A percentile compares a stretch with the other conserved stretches of the same genome.
phyloP scores from a whole-genome alignment of 2,329 filamentous ascomycete genomes.

The Claviceps purpurea region DNA sequence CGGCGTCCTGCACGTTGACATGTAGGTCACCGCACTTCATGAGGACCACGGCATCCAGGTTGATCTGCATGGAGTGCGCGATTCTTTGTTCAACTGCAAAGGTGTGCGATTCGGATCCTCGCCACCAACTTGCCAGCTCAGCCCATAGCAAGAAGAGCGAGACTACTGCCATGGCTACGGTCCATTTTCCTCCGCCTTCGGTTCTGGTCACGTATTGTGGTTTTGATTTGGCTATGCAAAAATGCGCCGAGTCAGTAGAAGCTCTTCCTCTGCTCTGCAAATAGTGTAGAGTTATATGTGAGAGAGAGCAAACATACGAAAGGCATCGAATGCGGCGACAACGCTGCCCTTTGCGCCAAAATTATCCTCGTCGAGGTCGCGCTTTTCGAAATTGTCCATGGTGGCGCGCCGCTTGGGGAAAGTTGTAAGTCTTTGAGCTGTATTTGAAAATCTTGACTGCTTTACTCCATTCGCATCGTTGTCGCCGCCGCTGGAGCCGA shows the following conservation, averaged over 20 bases:
- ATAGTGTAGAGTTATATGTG: neutral
- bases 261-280: too few relatives aligned
- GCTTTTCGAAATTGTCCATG: conserved; percentile 71
- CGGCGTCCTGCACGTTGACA: conserved; percentile 92
- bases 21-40: conserved; percentile 87
- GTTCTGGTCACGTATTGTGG: conserved; percentile 80
- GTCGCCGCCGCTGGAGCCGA: neutral
- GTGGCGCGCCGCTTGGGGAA: neutral
- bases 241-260: neutral
- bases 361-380: conserved; percentile 55
- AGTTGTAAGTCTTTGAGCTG: neutral
- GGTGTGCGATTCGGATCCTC: conserved; percentile 70
- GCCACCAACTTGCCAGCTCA: conserved; percentile 73
- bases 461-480: neutral
- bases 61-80: conserved; percentile 79
- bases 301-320: conserved; percentile 52
- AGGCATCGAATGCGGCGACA: conserved; percentile 88
- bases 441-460: neutral
- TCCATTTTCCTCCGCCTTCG: conserved; percentile 85
- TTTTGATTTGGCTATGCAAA: conserved; percentile 75
- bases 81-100: conserved; percentile 92
- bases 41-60: conserved; percentile 79
- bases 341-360: conserved; percentile 61
- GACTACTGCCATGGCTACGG: conserved; percentile 63
- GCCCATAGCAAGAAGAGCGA: conserved; percentile 63